Percentiles rank a stretch among this genome's conserved stretches.
phyloP scores from a whole-genome alignment of 2,329 filamentous ascomycete genomes.

The Ophiocordyceps camponoti-floridani region DNA sequence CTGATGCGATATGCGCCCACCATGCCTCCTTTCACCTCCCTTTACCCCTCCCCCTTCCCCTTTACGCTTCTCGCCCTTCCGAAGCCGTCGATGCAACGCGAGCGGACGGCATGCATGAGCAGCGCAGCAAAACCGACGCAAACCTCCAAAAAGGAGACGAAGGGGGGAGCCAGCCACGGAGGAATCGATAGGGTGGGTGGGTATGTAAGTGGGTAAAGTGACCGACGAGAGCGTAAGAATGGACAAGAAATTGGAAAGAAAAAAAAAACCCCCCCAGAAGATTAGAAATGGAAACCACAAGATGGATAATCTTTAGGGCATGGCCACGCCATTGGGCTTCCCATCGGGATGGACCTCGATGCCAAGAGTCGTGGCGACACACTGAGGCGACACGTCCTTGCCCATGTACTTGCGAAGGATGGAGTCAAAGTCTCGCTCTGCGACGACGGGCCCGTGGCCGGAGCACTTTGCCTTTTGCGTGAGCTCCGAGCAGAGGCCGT shows the following conservation, averaged over 20 bases:
- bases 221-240: background rate
- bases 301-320: background rate
- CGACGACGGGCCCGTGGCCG: constrained; percentile 74
- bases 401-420: constrained; percentile 51
- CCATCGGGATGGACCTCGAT: constrained; percentile 24
- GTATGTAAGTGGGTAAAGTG: too few species aligned
- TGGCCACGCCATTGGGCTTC: constrained; percentile 4
- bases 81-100: too few species aligned
- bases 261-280: background rate
- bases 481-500: constrained; percentile 79
- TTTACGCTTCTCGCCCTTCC: too few species aligned
- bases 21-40: too few species aligned
- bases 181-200: too few species aligned
- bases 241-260: background rate
- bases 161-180: background rate
- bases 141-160: too few species aligned
- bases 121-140: too few species aligned
- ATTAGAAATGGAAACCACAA: background rate
- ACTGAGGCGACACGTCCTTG: constrained; percentile 17
- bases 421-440: constrained; percentile 72
- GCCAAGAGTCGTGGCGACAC: constrained; percentile 35
- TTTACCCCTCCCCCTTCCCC: too few species aligned
- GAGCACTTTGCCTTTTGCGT: constrained; percentile 94
- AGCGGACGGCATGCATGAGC: too few species aligned
- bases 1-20: too few species aligned